Evolutionary conservation across 140 eudicot genomes (phyloP), one percentile per base, ranked within the genome.

Genomic region (Erigeron philadelphicus): DNA sequence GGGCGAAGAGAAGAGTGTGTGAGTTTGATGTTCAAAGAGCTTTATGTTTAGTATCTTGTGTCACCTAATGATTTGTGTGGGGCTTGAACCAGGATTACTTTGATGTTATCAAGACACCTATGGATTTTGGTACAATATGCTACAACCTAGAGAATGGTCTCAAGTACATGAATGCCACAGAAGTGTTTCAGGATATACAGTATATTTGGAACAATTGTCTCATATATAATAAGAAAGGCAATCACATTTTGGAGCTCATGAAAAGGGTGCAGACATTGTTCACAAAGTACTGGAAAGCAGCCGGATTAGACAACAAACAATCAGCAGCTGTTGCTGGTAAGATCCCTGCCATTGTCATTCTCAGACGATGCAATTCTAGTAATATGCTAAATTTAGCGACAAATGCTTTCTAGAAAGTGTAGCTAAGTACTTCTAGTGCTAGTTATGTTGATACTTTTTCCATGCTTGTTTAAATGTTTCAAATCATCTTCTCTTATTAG

Each of bases 51-150:
- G 38, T 31, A 31, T 65, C 8, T 9, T 9, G 61, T 25, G 46
- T 57, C 44, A 7, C n/a, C 12, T 55, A 31, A 47, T 40, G 41
- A 61, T 52, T 53, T 57, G 42, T 11, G 50, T 49, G 57, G 64
- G 63, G 54, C 44, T 72, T 76, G 61, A 65, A 74, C 69, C 87
- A 90, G 97, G 97, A 85, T 67, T 90, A 90, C 76, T 87, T 84
- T 80, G 93, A 90, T 75, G 86, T 87, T 69, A 81, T 90, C 55
- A 76, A 87, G 74, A 90, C 92, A 60, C 97, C 97, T 21, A 90
- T 90, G 95, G 97, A 90, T 85, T 87, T 90, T 53, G 90, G 97
- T 41, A 87, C 92, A 21, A 78, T 90, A 71, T 73, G 92, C 75
- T 75, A 80, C 81, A 87, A 90, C 81, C 92, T 90, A 60, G 95